Conservation (phyloP, 441 rosid genomes). For the Adansonia rubrostipa region DNA sequence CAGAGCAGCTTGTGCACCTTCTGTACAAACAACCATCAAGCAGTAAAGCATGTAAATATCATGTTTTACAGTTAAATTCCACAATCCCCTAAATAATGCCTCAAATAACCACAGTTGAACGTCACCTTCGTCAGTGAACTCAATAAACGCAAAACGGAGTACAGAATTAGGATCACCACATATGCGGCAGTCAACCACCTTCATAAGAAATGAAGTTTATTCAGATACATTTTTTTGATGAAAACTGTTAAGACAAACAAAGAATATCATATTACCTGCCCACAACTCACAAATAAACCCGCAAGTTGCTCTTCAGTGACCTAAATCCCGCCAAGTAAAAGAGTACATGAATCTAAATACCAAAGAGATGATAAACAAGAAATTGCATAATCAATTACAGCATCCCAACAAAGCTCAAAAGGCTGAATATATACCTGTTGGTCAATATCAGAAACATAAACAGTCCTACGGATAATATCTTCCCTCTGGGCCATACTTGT, state of each 20-base stretch:
- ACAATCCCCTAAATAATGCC: background rate
- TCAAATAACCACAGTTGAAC: background rate
- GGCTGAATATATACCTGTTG: background rate
- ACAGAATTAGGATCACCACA: constrained; percentile 98
- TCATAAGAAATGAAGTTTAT: constrained; percentile 24
- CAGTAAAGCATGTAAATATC: constrained; percentile 10
- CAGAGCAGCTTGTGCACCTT: too few species aligned
- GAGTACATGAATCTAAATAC: background rate
- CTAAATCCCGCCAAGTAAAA: constrained; percentile 38
- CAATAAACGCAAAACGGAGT: constrained; percentile 93
- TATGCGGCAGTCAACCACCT: constrained; percentile 97
- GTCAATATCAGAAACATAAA: constrained; percentile 74
- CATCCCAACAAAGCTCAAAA: constrained; percentile 10
- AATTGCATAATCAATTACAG: background rate
- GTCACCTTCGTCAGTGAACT: constrained; percentile 88
- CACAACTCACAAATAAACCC: constrained; percentile 76
- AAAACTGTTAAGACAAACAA: constrained; percentile 19
- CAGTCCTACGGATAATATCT: constrained; percentile 81
- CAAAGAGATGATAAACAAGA: background rate
- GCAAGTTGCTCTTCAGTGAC: constrained; percentile 98
- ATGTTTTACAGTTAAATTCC: background rate
- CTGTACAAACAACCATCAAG: constrained; percentile 17
- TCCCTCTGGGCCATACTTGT: constrained; percentile 86
- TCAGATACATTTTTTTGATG: constrained; percentile 18
- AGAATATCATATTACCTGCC: constrained; percentile 57